These are phyloP conservation scores for Immersiporthe knoxdaviesiana DNA, from an alignment of 2,329 filamentous ascomycete species.

Conservation along the genomic window DNA sequence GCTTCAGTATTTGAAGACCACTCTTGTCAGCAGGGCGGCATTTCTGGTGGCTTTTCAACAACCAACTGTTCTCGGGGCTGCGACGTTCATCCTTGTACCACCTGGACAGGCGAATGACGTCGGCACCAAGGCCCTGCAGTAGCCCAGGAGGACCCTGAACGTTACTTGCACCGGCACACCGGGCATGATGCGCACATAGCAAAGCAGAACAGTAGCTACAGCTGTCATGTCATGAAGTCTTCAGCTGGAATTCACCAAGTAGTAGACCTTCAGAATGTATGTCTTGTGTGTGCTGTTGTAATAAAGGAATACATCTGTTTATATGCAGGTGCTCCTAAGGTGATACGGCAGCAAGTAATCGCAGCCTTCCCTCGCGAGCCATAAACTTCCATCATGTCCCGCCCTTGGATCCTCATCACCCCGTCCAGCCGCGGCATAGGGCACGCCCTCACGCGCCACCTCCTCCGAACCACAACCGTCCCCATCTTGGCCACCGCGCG, in stretches of 20 bases:
- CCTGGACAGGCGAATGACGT: constrained; percentile 9
- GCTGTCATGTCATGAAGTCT: not conserved
- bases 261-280: not conserved
- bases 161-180: not conserved
- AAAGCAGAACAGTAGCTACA: not conserved
- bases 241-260: not conserved
- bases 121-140: not conserved
- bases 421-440: constrained; percentile 55
- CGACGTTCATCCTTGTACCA: not conserved
- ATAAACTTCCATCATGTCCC: constrained; percentile 42
- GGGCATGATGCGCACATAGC: not conserved
- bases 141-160: not conserved
- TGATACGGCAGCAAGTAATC: not conserved
- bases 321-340: not conserved
- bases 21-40: too few relatives aligned
- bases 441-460: constrained; percentile 51
- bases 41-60: too few relatives aligned
- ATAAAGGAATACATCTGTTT: too few relatives aligned
- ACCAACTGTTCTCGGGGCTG: not conserved
- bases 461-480: constrained; percentile 50
- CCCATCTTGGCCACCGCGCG: constrained; percentile 54
- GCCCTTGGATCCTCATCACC: constrained; percentile 54
- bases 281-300: not conserved
- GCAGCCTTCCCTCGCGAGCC: not conserved
- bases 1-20: not conserved